Conservation (phyloP, 2,329 filamentous ascomycete species). For the Cadophora gregata region DNA sequence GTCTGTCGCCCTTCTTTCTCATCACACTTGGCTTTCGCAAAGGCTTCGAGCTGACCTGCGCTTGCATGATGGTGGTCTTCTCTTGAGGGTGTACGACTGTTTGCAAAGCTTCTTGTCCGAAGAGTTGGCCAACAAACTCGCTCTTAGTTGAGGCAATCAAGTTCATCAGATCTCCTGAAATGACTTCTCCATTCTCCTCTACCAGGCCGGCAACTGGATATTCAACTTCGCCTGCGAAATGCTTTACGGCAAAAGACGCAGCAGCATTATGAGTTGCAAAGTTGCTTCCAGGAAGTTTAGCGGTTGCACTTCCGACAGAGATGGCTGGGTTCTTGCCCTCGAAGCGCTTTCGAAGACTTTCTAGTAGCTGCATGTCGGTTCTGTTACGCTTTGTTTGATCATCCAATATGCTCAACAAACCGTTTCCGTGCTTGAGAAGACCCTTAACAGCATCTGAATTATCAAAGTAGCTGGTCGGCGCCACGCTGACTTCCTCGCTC, state of each 20-base stretch:
- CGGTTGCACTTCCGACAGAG: conserved; percentile 73
- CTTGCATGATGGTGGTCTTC: conserved; percentile 89
- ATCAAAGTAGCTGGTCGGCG: conserved; percentile 96
- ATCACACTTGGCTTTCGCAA: conserved; percentile 93
- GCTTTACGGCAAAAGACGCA: conserved; percentile 86
- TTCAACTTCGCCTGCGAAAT: conserved; percentile 96
- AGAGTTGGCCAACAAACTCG: conserved; percentile 86
- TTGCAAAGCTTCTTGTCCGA: conserved; percentile 94
- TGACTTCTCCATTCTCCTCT: conserved; percentile 95
- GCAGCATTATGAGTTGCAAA: conserved; percentile 83
- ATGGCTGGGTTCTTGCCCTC: conserved; percentile 94
- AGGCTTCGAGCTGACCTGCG: conserved; percentile 94
- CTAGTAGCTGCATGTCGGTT: conserved; percentile 87
- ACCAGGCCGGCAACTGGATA: conserved; percentile 87
- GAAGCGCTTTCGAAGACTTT: conserved; percentile 90
- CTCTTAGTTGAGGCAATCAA: conserved; percentile 88
- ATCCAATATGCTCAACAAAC: conserved; percentile 90
- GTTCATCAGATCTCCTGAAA: conserved; percentile 95
- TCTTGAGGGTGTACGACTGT: conserved; percentile 94
- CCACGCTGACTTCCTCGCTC: conserved; percentile 88
- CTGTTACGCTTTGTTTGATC: conserved; percentile 92
- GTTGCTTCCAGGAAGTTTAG: conserved; percentile 84
- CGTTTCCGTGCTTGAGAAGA: conserved; percentile 89
- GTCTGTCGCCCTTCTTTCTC: conserved; percentile 66
- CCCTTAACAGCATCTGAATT: conserved; percentile 94